Evolutionary conservation across 148 eudicot species (phyloP), one percentile per base, ranked within the genome.

Genomic region (Tetragonia tetragonoides): DNA sequence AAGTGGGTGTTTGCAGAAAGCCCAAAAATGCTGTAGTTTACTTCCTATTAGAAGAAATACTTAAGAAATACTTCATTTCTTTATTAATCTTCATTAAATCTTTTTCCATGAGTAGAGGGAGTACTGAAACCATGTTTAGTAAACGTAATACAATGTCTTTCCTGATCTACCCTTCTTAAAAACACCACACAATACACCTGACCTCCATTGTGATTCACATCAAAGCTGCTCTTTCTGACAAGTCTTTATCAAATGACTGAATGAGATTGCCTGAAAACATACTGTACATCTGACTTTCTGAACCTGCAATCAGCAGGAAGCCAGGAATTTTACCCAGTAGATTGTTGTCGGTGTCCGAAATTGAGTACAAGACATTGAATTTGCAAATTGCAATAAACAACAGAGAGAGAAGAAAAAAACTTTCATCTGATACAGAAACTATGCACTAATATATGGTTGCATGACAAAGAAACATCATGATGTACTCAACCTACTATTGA

Each of bases 361-460:
- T 49, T 49, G 53, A 49, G 14, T 49, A 49, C 14, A 49, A 49
- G 53, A 49, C 10, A 49, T 49, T 10, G 53, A 49, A 49, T 9
- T 49, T 49, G 53, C 60, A 28, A 10, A 7, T 46, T 46, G 51
- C 60, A 56, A 56, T 18, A 16, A 56, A 39, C 44, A 9, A 7
- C 7, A 11, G 51, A 68, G 41, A 54, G 37, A 21, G 9, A 40
- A 21, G 18, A 24, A 65, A 28, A 24, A 65, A 28, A 28, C 18
- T 40, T 67, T 68, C 40, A 77, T 34, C 60, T 77, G 79, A 46
- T 44, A 64, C 6, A 20, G 21, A 38, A 49, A 8, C 46, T 79
- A 56, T 72, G 72, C 21, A 72, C 56, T 54, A 49, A 51, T 38
- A 46, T 41, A 81, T 41, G 7, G 40, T 14, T 62, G 70, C 59